A percentile compares a stretch with the other conserved stretches of the same genome.
phyloP scores from a whole-genome alignment of 805 yeast genomes.

The Barnettozyma sucrosica region DNA sequence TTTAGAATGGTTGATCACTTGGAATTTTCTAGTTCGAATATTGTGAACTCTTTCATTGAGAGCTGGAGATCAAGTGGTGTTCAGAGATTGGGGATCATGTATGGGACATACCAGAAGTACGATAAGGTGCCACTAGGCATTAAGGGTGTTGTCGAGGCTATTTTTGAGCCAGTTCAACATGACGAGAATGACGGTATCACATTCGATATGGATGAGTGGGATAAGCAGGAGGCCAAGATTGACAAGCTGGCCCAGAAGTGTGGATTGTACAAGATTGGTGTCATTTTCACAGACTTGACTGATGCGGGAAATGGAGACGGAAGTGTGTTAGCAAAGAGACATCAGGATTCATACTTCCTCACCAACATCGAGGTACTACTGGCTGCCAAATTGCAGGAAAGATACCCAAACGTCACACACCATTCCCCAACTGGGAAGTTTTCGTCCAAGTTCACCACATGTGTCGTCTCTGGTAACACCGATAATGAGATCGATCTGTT shows the following conservation, averaged over 20 bases:
- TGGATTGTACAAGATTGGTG: slow-evolving; percentile 71
- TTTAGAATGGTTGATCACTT: slow-evolving; percentile 98
- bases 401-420: slow-evolving; percentile 55
- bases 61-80: slow-evolving; percentile 86
- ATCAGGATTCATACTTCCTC: slow-evolving; percentile 82
- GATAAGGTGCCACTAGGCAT: slow-evolving; percentile 88
- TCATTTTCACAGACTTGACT: slow-evolving; percentile 81
- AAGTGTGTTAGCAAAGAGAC: slow-evolving; percentile 86
- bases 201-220: slow-evolving; percentile 47
- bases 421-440: slow-evolving; percentile 59
- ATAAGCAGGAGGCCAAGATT: slow-evolving; percentile 39
- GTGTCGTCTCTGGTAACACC: slow-evolving; percentile 86
- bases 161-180: slow-evolving; percentile 87
- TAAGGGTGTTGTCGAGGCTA: slow-evolving; percentile 89
- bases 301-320: slow-evolving; percentile 89
- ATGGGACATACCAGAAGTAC: slow-evolving; percentile 75
- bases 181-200: slow-evolving; percentile 84
- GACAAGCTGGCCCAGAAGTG: slow-evolving; percentile 48
- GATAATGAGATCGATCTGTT: slow-evolving; percentile 86
- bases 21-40: slow-evolving; percentile 70
- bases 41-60: slow-evolving; percentile 80
- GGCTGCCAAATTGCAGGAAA: slow-evolving; percentile 74
- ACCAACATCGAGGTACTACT: slow-evolving; percentile 81
- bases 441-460: slow-evolving; percentile 89
- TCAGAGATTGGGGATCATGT: slow-evolving; percentile 80